These are phyloP conservation scores for Nematocida ironsii DNA, from an alignment of 371 early-diverging fungal genomes.

Conservation along the genomic window DNA sequence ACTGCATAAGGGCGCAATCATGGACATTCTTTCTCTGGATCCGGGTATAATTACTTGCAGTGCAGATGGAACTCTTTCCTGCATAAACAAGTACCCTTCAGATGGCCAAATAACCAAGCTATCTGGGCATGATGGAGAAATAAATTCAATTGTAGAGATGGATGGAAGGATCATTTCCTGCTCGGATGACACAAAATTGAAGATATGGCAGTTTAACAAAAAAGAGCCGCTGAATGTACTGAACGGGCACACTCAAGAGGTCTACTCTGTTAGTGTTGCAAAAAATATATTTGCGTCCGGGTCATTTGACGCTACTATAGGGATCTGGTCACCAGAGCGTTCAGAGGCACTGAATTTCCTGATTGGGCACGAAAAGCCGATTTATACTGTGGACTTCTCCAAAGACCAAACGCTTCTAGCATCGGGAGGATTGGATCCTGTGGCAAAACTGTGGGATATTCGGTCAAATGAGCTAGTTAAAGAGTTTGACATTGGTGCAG, in stretches of 20 bases:
- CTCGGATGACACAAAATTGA: slow-evolving; percentile 80
- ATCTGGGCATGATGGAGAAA: slow-evolving; percentile 36
- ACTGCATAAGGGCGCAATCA: slow-evolving; percentile 53
- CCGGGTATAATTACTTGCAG: slow-evolving; percentile 49
- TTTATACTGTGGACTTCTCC: slow-evolving; percentile 80
- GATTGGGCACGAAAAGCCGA: slow-evolving; percentile 75
- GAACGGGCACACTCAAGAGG: slow-evolving; percentile 75
- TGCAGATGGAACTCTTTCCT: slow-evolving; percentile 44
- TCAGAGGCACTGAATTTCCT: slow-evolving; percentile 71
- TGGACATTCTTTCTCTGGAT: slow-evolving; percentile 47
- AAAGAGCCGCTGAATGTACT: slow-evolving; percentile 23
- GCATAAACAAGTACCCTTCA: background rate
- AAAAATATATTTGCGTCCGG: slow-evolving; percentile 82
- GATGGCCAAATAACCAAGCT: background rate
- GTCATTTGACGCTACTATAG: slow-evolving; percentile 80
- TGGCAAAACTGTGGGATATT: slow-evolving; percentile 45
- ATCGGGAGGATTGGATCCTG: slow-evolving; percentile 77
- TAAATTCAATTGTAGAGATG: slow-evolving; percentile 26
- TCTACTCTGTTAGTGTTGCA: slow-evolving; percentile 77
- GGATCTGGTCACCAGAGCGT: slow-evolving; percentile 78
- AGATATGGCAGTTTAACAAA: slow-evolving; percentile 64
- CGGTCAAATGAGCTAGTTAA: slow-evolving; percentile 55
- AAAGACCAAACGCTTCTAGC: slow-evolving; percentile 78
- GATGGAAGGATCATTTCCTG: slow-evolving; percentile 73
- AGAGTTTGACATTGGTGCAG: slow-evolving; percentile 51